Evolutionary conservation across 495 filamentous ascomycete species (phyloP).

Genomic region (Astrothelium macrocarpum): DNA sequence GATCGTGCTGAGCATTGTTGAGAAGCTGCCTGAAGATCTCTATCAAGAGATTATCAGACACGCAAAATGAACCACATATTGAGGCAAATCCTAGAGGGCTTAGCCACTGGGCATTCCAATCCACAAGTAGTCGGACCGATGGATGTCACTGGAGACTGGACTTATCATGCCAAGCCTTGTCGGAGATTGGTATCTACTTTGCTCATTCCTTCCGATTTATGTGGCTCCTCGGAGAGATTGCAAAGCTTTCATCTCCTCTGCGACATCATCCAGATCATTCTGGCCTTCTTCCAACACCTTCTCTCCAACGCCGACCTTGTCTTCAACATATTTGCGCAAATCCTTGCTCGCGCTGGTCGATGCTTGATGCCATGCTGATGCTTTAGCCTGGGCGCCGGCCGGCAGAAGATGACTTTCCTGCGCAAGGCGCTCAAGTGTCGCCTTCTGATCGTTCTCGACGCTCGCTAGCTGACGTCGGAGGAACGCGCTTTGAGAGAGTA

Average conservation of each 20-base stretch:
- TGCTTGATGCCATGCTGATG: neutral
- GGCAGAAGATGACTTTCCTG: conserved; percentile 2
- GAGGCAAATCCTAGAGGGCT: neutral
- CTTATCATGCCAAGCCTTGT: neutral
- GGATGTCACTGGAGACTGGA: neutral
- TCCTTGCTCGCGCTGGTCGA: neutral
- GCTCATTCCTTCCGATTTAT: neutral
- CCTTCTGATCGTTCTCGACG: neutral
- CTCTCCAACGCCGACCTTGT: neutral
- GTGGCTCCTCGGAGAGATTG: neutral
- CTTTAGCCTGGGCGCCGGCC: neutral
- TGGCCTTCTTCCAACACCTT: neutral
- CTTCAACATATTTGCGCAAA: neutral
- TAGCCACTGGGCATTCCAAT: neutral
- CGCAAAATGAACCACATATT: conserved; percentile 49
- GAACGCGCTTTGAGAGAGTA: neutral
- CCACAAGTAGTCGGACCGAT: too few relatives aligned
- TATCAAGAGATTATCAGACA: conserved; percentile 84
- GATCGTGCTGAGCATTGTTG: conserved; percentile 66
- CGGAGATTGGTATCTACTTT: neutral
- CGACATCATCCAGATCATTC: neutral
- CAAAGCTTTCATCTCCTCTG: neutral
- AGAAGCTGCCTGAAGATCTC: conserved; percentile 77
- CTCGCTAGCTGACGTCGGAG: neutral
- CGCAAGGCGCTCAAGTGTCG: neutral